Base-by-base conservation (phyloP, 2,329 filamentous ascomycete species). In the Byssoonygena ceratinophila region DNA sequence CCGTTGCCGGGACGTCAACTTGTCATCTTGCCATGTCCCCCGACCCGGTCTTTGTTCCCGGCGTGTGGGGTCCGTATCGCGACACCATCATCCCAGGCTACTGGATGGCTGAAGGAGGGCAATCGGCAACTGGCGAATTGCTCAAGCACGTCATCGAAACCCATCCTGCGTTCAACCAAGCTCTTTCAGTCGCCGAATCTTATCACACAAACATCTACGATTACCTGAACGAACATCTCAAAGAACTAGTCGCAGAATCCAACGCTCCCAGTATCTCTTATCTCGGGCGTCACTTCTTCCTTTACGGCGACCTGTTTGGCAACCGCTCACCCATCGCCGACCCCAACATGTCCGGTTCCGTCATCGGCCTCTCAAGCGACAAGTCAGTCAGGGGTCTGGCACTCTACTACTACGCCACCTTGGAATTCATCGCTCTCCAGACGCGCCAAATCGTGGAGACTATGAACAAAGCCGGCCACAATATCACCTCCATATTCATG, bases 341-440 rank as follows among this genome's bases (percentile, higher is more conserved):
- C 64, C 77, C 91, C 23, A 85, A 82, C 71, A 98, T 98, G 92
- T 85, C 85, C 59, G 92, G 92, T 23, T 82, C 87, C 5, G 80
- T 95, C 58, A 83, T 96, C 57, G 92, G 92, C 16, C 75, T 98
- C 54, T 87, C 83, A 64, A 87, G 81, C 60, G 91, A 97, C 72
- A 90, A 87, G 69, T 86, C 82, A 61, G 79, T 92, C 46, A 87
- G 95, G 64, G 85, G 87, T 49, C 80, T 98, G 48, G 90, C 91
- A 0, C 74, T 96, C 20, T 84, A 90, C 72, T 98, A 98, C 74
- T 97, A 96, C 65, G 87, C 82, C 22, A 94, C 91, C 2, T 88
- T 98, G 81, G 92, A 98, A 72, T 97, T 97, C 71, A 97, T 98
- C 62, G 90, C 92, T 27, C 80, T 97, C 68, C 92, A 98, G 71